Evolutionary conservation across 192 early-diverging fungal species (phyloP), one percentile per base, ranked within the genome.

Genomic region (Phycomyces nitens): DNA sequence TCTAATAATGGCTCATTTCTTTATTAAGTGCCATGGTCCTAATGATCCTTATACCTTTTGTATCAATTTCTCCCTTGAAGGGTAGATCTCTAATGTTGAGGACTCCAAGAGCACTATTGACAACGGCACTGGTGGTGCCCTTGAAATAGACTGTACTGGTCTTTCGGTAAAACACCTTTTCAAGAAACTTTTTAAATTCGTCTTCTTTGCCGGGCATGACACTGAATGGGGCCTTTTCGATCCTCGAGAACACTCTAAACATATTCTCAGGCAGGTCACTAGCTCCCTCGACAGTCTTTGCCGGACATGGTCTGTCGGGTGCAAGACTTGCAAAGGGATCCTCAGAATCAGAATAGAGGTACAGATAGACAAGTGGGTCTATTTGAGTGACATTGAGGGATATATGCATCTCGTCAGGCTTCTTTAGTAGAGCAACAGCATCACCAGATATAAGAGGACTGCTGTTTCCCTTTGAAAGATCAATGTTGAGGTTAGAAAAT

Each of bases 161-260:
- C 39, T 64, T 67, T 15, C 53, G 41, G 40, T 70, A 54, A 41
- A 68, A 64, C 3, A 65, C 60, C 21, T 56, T 52, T 20, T 67
- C 51, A 11, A 76, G 21, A 53, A 76, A 76, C 24, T 65, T 56
- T 23, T 76, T 58, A 60, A 71, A 71, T n/a, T 76, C 74, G 5
- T 54, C 38, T 18, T 76, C 69, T 15, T 49, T 43, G 9, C 64
- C 73, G 8, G 58, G 64, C 15, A 71, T 29, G 0, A 76, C 50
- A 14, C 15, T 43, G 50, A 76, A 71, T 8, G 74, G 74, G 10
- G 65, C 74, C 10, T 39, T 47, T 12, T 60, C n/a, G n/a, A 76
- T 22, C 15, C 40, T 38, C 1, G 69, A 66, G 0, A 47, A 21
- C 0, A 76, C 69, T 44, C 41, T 57, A 23, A 76, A 50, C 44